Base-by-base conservation (phyloP, 2,329 filamentous ascomycete species). In the Fusarium nelsonii region DNA sequence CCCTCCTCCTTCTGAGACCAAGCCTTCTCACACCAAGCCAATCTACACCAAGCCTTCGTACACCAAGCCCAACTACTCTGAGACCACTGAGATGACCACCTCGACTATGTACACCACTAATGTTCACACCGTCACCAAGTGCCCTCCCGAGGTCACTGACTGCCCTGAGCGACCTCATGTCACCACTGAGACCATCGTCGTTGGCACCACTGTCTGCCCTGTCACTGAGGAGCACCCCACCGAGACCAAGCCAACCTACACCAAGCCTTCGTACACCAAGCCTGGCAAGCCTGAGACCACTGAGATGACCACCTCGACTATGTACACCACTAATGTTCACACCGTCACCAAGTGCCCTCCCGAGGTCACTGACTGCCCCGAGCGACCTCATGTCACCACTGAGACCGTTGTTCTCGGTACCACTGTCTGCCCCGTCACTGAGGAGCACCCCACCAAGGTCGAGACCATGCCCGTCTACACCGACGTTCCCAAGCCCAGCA, bases 51-150 rank as follows among this genome's bases (percentile, higher is more conserved):
- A 61, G 58, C 56, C 56, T 34, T 41, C 54, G 0, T 37, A 55
- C 41, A 41, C 58, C 1, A 46, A 63, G 60, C 59, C 59, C 23
- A 23, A 23, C 23, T 23, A 23, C 23, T 23, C 23, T 6, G 23
- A 23, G 23, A 69, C 67, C n/a, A 72, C 71, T 30, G 32, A 49
- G 30, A 2, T 56, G 14, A 63, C 33, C 8, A 63, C 59, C 33
- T 71, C 67, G 0, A 69, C 68, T 8, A n/a, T 68, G 20, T 70
- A 71, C 68, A 73, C 58, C 40, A 73, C 71, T 23, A 63, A 58
- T 30, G 39, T 72, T 23, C 54, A 57, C 34, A 73, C 70, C 20
- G 59, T 73, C 9, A 73, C 71, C 9, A 52, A 43, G 40, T 70
- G 64, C 14, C 45, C 52, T 32, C 65, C 71, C 30, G 61, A 65